Conservation (phyloP, 768 basidiomycete species). For the Termitomyces sp. region DNA sequence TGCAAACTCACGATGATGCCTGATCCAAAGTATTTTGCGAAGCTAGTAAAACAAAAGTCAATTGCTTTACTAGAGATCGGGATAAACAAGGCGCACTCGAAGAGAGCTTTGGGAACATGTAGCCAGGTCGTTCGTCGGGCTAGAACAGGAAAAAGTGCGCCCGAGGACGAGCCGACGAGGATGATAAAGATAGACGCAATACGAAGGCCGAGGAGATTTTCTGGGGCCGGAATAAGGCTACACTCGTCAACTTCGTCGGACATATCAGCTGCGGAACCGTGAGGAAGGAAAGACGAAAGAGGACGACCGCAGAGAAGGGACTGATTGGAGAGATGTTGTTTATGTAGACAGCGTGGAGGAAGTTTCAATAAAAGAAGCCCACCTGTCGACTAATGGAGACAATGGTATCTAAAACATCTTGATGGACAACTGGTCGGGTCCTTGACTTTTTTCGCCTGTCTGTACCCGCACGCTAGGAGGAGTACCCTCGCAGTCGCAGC, state of each 20-base stretch:
- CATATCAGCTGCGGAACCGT: conserved; percentile 3
- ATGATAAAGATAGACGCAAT: conserved; percentile 77
- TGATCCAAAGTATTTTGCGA: conserved; percentile 89
- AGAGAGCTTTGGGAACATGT: conserved; percentile 55
- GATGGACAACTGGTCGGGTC: neutral
- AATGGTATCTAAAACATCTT: neutral
- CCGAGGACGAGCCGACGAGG: conserved; percentile 52
- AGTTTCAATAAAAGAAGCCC: no score
- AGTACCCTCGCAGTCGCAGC: conserved; percentile 5
- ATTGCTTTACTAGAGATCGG: neutral
- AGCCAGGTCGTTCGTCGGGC: conserved; percentile 50
- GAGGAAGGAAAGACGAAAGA: conserved; percentile 4
- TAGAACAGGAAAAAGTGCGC: conserved; percentile 72
- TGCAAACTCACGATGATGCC: conserved; percentile 69
- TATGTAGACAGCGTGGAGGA: neutral
- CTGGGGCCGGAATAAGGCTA: conserved; percentile 48
- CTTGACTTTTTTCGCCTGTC: neutral
- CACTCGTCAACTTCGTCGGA: conserved; percentile 34
- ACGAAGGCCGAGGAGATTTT: conserved; percentile 49
- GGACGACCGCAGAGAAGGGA: neutral
- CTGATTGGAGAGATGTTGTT: neutral
- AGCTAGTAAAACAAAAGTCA: conserved; percentile 35
- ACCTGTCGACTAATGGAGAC: neutral
- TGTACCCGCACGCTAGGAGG: neutral
- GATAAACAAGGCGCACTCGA: conserved; percentile 52